Percentiles rank a stretch among this genome's conserved stretches.
These are phyloP conservation scores for Colletotrichum sp. DNA, from an alignment of 2,329 filamentous ascomycete species.

Conservation along the genomic window DNA sequence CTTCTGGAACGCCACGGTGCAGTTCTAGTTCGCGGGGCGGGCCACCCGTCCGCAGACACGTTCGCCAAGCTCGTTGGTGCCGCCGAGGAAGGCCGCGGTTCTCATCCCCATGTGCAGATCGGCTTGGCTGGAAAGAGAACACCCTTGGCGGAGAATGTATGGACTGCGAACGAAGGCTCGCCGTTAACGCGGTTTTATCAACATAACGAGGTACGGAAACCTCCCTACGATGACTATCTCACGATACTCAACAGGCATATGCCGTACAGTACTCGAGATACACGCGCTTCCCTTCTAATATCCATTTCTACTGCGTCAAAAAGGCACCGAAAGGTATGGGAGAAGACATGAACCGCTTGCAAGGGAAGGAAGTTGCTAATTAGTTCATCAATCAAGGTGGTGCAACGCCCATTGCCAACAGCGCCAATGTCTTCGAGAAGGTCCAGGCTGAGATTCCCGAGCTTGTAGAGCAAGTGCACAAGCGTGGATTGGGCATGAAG, in stretches of 20 bases:
- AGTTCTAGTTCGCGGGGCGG: constrained; percentile 16
- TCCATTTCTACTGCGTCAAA: constrained; percentile 23
- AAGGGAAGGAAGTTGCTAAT: background rate
- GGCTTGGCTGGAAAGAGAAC: constrained; percentile 23
- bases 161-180: constrained; percentile 25
- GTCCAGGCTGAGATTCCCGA: constrained; percentile 20
- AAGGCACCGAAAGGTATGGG: background rate
- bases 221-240: background rate
- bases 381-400: background rate
- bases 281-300: constrained; percentile 20
- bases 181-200: constrained; percentile 24
- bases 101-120: constrained; percentile 33
- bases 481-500: constrained; percentile 24
- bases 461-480: constrained; percentile 17
- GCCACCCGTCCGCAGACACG: constrained; percentile 17
- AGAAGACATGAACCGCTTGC: background rate
- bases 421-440: constrained; percentile 15
- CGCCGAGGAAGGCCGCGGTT: constrained; percentile 12
- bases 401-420: constrained; percentile 19
- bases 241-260: background rate
- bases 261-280: constrained; percentile 21
- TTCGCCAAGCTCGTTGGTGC: constrained; percentile 22
- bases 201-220: constrained; percentile 21
- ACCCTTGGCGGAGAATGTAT: constrained; percentile 19
- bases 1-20: constrained; percentile 16